phyloP scores from a whole-genome alignment of 192 early-diverging fungal species.

The Coemansia guatemalensis region DNA sequence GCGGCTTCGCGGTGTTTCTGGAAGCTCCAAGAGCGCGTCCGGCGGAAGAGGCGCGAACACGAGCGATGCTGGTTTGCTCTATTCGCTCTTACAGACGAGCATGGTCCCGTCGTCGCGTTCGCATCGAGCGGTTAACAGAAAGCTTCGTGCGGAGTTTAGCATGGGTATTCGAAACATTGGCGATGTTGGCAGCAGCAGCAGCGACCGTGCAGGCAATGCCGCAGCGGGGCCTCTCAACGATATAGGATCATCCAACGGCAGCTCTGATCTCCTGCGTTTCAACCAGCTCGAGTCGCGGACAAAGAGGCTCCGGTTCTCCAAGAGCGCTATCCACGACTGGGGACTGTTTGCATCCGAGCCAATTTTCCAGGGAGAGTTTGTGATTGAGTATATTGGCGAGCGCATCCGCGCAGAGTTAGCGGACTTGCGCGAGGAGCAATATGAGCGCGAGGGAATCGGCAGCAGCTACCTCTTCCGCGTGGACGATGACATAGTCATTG shows the following conservation, averaged over 20 bases:
- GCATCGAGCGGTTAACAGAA: conserved; percentile 67
- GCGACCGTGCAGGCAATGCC: conserved; percentile 14
- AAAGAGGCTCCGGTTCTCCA: conserved; percentile 88
- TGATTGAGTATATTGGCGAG: conserved; percentile 99
- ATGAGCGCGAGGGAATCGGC: conserved; percentile 93
- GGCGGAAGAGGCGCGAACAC: conserved; percentile 10
- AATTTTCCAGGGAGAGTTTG: conserved; percentile 93
- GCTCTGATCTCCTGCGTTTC: conserved; percentile 82
- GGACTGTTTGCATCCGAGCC: conserved; percentile 94
- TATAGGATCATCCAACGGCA: conserved; percentile 6
- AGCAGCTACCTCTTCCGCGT: conserved; percentile 94
- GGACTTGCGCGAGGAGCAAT: conserved; percentile 90
- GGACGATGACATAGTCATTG: conserved; percentile 93
- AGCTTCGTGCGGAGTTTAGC: conserved; percentile 55
- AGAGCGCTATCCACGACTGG: conserved; percentile 97
- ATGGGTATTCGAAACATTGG: conserved; percentile 62
- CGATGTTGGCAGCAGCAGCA: conserved; percentile 17
- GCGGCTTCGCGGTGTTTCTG: conserved; percentile 45
- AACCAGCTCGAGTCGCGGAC: conserved; percentile 91
- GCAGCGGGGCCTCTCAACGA: conserved; percentile 7
- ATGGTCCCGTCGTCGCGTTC: conserved; percentile 61
- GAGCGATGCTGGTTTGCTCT: conserved; percentile 31
- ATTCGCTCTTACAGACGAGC: conserved; percentile 43
- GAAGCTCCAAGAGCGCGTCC: conserved; percentile 14
- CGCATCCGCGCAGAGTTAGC: conserved; percentile 92